phyloP scores from a whole-genome alignment of 192 early-diverging fungal species.

The Jimgerdemannia flammicorona region DNA sequence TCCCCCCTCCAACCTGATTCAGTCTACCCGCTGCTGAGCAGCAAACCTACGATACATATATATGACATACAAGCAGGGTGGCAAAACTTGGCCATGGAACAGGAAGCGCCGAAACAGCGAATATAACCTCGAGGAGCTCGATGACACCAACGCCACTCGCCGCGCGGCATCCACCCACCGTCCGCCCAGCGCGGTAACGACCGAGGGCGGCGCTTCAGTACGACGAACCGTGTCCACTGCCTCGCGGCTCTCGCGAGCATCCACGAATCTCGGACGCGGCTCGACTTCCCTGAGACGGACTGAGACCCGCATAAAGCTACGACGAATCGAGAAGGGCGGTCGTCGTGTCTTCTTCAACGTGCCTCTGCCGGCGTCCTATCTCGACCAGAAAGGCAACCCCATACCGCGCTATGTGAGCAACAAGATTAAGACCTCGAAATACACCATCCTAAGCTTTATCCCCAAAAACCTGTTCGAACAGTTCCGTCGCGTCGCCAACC shows the following conservation, averaged over 20 bases:
- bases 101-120: background rate
- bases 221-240: background rate
- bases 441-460: conserved; percentile 80
- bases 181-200: no score
- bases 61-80: background rate
- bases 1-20: no score
- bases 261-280: conserved; percentile 2
- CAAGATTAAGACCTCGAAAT: conserved; percentile 87
- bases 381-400: conserved; percentile 50
- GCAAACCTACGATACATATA: background rate
- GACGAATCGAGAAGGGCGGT: conserved; percentile 36
- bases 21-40: no score
- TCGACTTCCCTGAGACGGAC: conserved; percentile 18
- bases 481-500: conserved; percentile 76
- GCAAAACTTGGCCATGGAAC: background rate
- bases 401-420: conserved; percentile 65
- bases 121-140: background rate
- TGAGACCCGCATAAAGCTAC: conserved; percentile 42
- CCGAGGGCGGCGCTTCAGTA: background rate
- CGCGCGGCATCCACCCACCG: background rate
- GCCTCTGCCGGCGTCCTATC: conserved; percentile 48
- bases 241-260: background rate
- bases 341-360: conserved; percentile 64
- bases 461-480: conserved; percentile 93
- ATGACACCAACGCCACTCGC: background rate